Evolutionary conservation across 768 basidiomycete species (phyloP).

Genomic region (Trametes gibbosa): DNA sequence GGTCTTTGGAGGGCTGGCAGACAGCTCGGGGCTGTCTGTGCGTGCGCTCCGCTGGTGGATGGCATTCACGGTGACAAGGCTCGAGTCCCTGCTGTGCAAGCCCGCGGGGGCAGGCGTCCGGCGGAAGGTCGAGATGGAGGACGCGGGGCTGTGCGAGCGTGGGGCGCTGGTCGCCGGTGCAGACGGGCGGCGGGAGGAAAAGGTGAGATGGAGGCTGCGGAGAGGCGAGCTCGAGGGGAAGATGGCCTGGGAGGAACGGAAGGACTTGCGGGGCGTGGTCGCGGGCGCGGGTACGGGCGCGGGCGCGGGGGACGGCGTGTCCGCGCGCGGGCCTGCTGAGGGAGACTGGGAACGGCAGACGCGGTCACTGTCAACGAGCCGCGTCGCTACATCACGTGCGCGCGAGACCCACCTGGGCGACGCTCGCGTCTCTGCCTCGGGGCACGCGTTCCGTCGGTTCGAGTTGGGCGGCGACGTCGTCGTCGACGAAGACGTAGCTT

Average conservation of each 20-base stretch:
- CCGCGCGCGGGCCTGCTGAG: conserved; percentile 16
- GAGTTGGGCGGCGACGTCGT: conserved; percentile 28
- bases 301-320: conserved; percentile 13
- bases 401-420: conserved; percentile 26
- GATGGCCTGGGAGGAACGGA: conserved; percentile 34
- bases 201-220: conserved; percentile 43
- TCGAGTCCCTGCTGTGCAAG: conserved; percentile 44
- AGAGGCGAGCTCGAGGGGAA: conserved; percentile 39
- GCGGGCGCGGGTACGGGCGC: too few species aligned
- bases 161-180: conserved; percentile 30
- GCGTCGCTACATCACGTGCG: conserved; percentile 22
- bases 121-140: conserved; percentile 19
- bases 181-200: conserved; percentile 41
- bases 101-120: not conserved
- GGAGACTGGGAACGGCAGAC: conserved; percentile 7
- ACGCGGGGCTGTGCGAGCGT: conserved; percentile 32
- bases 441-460: conserved; percentile 20
- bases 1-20: conserved; percentile 20
- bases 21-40: conserved; percentile 11
- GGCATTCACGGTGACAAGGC: conserved; percentile 43
- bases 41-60: conserved; percentile 7
- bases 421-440: conserved; percentile 26
- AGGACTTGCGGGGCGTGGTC: conserved; percentile 29
- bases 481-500: conserved; percentile 42
- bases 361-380: conserved; percentile 19